phyloP scores from a whole-genome alignment of 2,329 filamentous ascomycete species.

The Ramichloridium luteum region DNA sequence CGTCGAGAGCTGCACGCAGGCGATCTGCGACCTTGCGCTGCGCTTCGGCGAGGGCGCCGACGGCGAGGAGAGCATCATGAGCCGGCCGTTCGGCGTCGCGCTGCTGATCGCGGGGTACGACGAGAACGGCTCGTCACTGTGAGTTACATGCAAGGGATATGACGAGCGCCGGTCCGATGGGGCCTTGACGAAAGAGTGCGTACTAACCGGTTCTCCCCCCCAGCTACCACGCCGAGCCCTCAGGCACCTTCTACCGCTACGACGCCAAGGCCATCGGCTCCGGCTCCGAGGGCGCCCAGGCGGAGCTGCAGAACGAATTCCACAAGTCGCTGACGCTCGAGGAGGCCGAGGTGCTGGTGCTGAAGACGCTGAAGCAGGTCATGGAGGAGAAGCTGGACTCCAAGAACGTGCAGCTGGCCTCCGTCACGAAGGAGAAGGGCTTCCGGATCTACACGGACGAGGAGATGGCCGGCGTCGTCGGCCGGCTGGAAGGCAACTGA shows the following conservation, averaged over 20 bases:
- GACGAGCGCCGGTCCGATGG: not conserved
- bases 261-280: slow-evolving; percentile 98
- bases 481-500: slow-evolving; percentile 51
- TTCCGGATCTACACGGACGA: slow-evolving; percentile 98
- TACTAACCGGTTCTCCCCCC: slow-evolving; percentile 3
- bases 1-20: slow-evolving; percentile 96
- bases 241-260: slow-evolving; percentile 96
- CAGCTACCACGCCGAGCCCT: slow-evolving; percentile 92
- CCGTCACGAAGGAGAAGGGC: slow-evolving; percentile 92
- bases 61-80: slow-evolving; percentile 81
- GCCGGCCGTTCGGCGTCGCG: slow-evolving; percentile 88
- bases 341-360: slow-evolving; percentile 85
- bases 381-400: slow-evolving; percentile 99
- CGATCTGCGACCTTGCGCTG: slow-evolving; percentile 92
- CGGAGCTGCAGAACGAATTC: slow-evolving; percentile 96
- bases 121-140: slow-evolving; percentile 88
- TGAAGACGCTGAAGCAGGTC: slow-evolving; percentile 98
- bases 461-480: slow-evolving; percentile 90
- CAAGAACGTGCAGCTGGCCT: slow-evolving; percentile 97
- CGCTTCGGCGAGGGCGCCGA: slow-evolving; percentile 87
- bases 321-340: slow-evolving; percentile 90
- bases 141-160: too few species aligned
- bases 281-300: slow-evolving; percentile 92
- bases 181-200: slow-evolving; percentile 4
- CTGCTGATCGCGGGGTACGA: slow-evolving; percentile 94